Evolutionary conservation across 768 basidiomycete species (phyloP), one percentile per base, ranked within the genome.

Genomic region (Naganishia randhawae): DNA sequence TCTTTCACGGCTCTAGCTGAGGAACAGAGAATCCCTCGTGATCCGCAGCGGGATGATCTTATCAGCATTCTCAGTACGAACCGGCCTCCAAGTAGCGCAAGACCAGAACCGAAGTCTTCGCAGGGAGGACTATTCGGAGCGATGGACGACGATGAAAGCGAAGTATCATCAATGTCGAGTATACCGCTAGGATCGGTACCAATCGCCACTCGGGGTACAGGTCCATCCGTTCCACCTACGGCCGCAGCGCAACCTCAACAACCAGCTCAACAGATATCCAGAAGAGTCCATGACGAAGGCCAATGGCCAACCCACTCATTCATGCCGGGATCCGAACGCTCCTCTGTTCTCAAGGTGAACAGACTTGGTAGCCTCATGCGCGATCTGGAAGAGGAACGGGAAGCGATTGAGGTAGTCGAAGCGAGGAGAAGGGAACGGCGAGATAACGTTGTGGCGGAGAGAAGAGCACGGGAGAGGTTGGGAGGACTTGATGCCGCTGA

Each of bases 381-480:
- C 74, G 88, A 86, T 72, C 84, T 86, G 70, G 84, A 87, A 27
- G 87, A 84, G 71, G 76, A 78, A 65, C 61, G 78, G 50, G 74
- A 78, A 67, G 71, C 67, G 52, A 85, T 83, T 72, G 81, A 83
- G n/a, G 76, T 82, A 31, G 81, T 84, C 31, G 83, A 71, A 83
- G 29, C 83, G 0, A 72, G 72, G 64, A 52, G 77, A 50, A 68
- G 50, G 25, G 76, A 77, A 63, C 65, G 76, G 53, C 37, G 69
- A 50, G 52, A 86, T 22, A 89, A 88, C 78, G 86, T 86, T 1
- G 45, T 11, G 74, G 87, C 90, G 80, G 92, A 94, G 80, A 87
- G 91, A 69, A 85, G 84, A 14, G 91, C 90, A 16, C 81, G 93
- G 68, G 86, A 88, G 78, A 88, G 85, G 71, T 84, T 96, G 10